Percentiles rank a stretch among this genome's conserved stretches.
Conservation (phyloP, 2,329 filamentous ascomycete species). For the Stagonosporopsis cucurbitacearum region DNA sequence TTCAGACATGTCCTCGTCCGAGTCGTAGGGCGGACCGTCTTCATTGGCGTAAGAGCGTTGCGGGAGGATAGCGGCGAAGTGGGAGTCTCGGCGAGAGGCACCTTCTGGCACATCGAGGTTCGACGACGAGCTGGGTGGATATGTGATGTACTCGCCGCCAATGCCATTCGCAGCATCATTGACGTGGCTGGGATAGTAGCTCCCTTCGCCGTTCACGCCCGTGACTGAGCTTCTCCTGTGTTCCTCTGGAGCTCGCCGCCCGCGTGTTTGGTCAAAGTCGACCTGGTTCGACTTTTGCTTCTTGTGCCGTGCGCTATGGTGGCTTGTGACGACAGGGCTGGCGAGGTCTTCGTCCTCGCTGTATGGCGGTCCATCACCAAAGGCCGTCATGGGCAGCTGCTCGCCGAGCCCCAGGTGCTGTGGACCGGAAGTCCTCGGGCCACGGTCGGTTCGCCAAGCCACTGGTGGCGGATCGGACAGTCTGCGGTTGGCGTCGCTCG, state of each 20-base stretch:
- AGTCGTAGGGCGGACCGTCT: slow-evolving; percentile 49
- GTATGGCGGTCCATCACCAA: slow-evolving; percentile 82
- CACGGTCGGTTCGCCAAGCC: slow-evolving; percentile 72
- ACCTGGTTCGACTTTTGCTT: slow-evolving; percentile 69
- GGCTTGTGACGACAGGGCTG: slow-evolving; percentile 81
- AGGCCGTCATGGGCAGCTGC: slow-evolving; percentile 81
- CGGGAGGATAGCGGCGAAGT: slow-evolving; percentile 59
- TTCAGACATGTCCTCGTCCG: slow-evolving; percentile 58
- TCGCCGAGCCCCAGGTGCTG: slow-evolving; percentile 62
- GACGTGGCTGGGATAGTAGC: slow-evolving; percentile 74
- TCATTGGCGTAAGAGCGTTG: slow-evolving; percentile 51
- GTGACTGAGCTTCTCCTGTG: slow-evolving; percentile 54
- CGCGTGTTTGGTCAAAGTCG: slow-evolving; percentile 49
- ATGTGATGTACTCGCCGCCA: slow-evolving; percentile 81
- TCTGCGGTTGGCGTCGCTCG: slow-evolving; percentile 74
- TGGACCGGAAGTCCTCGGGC: slow-evolving; percentile 61
- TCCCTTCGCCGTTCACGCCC: slow-evolving; percentile 69
- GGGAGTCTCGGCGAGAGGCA: slow-evolving; percentile 58
- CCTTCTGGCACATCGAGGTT: slow-evolving; percentile 39
- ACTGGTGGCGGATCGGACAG: slow-evolving; percentile 81
- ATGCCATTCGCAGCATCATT: slow-evolving; percentile 73
- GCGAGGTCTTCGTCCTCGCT: slow-evolving; percentile 95
- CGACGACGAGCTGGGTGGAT: slow-evolving; percentile 62
- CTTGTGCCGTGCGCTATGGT: slow-evolving; percentile 70
- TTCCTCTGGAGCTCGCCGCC: slow-evolving; percentile 42